Evolutionary conservation across 1,284 basidiomycete genomes (phyloP).

Genomic region (Mrakiaceae sp.): DNA sequence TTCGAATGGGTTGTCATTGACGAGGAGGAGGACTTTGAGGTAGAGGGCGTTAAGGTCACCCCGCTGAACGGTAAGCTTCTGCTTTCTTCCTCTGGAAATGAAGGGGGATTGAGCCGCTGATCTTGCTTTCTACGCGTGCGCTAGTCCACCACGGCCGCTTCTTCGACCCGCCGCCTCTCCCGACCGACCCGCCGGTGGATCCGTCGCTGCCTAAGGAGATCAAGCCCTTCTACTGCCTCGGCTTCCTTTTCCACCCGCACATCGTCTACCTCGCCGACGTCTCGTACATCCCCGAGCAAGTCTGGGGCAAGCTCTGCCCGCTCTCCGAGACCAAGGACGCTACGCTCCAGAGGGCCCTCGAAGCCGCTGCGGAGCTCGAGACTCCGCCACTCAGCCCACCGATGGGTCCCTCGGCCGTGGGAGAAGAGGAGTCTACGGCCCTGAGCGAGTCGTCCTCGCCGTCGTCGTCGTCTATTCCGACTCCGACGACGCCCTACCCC

Average conservation of each 20-base stretch:
- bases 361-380: too few relatives aligned
- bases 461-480: too few relatives aligned
- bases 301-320: slow-evolving; percentile 7
- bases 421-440: too few relatives aligned
- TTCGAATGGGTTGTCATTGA: slow-evolving; percentile 29
- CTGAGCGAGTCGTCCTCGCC: too few relatives aligned
- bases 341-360: too few relatives aligned
- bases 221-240: slow-evolving; percentile 31
- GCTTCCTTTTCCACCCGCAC: slow-evolving; percentile 30
- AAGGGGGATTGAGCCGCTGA: background rate
- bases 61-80: slow-evolving; percentile 14
- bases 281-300: slow-evolving; percentile 26
- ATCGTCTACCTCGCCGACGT: slow-evolving; percentile 32
- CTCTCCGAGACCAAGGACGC: too few relatives aligned
- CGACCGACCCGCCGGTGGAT: slow-evolving; percentile 1
- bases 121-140: background rate
- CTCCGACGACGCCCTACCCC: too few relatives aligned
- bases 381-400: too few relatives aligned
- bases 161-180: slow-evolving; percentile 6
- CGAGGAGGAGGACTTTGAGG: slow-evolving; percentile 18
- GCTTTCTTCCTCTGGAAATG: slow-evolving; percentile 21
- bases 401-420: too few relatives aligned
- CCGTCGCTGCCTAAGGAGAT: slow-evolving; percentile 3
- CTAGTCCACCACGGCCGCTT: slow-evolving; percentile 22
- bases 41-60: slow-evolving; percentile 14